These are phyloP conservation scores for Aegilops bicornis DNA, from an alignment of 176 grass and related monocot genomes.

Conservation along the genomic window DNA sequence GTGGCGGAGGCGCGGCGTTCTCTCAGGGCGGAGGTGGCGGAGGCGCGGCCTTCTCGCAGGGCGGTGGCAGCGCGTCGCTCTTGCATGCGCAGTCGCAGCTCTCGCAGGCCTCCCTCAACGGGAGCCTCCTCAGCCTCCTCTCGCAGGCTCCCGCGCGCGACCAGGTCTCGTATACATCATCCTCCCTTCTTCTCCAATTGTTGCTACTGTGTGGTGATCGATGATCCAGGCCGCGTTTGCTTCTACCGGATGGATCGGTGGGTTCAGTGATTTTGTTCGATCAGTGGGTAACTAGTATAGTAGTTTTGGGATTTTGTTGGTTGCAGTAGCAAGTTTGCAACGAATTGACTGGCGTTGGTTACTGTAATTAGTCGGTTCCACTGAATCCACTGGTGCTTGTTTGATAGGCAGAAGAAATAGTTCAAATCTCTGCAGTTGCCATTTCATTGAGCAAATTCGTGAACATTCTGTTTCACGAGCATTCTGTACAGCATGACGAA, in stretches of 20 bases:
- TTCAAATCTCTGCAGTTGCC: neutral
- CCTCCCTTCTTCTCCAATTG: neutral
- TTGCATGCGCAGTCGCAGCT: slow-evolving; percentile 82
- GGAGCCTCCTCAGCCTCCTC: slow-evolving; percentile 43
- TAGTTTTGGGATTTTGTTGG: neutral
- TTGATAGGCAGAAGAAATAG: neutral
- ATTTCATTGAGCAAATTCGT: neutral
- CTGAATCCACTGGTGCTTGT: neutral
- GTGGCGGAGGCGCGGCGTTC: neutral
- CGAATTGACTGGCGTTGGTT: neutral
- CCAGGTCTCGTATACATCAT: slow-evolving; percentile 46
- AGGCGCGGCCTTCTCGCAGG: neutral
- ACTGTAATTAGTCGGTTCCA: neutral
- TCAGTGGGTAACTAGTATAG: neutral
- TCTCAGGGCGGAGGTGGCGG: neutral
- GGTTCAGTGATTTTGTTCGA: neutral
- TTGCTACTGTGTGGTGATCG: neutral
- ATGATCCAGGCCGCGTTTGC: neutral
- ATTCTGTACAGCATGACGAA: slow-evolving; percentile 4
- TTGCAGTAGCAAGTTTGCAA: neutral
- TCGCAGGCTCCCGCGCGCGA: slow-evolving; percentile 23
- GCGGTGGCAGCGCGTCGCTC: slow-evolving; percentile 47
- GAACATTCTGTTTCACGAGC: neutral
- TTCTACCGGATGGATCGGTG: neutral
- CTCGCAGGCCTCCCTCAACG: slow-evolving; percentile 69